phyloP scores from a whole-genome alignment of 2,329 filamentous ascomycete species.

The Calycina marina region DNA sequence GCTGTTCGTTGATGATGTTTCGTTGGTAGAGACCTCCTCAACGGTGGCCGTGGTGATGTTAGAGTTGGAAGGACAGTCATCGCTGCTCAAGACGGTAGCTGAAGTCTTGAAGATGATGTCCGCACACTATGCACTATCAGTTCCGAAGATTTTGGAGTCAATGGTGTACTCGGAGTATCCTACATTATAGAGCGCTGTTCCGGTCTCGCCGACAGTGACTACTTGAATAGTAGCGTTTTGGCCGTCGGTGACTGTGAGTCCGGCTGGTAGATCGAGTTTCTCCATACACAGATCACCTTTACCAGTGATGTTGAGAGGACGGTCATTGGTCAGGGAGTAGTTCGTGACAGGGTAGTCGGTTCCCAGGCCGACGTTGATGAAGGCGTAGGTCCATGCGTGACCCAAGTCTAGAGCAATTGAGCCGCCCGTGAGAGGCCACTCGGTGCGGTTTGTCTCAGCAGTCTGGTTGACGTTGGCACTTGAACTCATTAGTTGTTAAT shows the following conservation, averaged over 20 bases:
- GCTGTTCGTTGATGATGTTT: too few relatives aligned
- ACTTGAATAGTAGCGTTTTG: constrained; percentile 54
- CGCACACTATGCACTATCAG: constrained; percentile 41
- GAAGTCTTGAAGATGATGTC: constrained; percentile 52
- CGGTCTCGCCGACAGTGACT: constrained; percentile 43
- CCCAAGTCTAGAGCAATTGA: constrained; percentile 36
- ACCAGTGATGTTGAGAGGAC: constrained; percentile 43
- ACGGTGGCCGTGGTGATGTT: not conserved
- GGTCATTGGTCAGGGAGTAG: constrained; percentile 45
- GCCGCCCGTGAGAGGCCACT: constrained; percentile 32
- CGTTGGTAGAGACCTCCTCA: too few relatives aligned
- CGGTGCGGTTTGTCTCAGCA: constrained; percentile 28
- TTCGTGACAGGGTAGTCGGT: constrained; percentile 48
- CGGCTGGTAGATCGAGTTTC: constrained; percentile 25
- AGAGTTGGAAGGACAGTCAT: not conserved
- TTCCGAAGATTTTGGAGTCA: not conserved
- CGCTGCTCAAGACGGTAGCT: constrained; percentile 28
- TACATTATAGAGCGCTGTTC: constrained; percentile 52
- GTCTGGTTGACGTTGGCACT: constrained; percentile 35
- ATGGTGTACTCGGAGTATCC: constrained; percentile 14
- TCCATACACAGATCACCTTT: constrained; percentile 53
- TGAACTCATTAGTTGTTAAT: too few relatives aligned
- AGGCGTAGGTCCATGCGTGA: constrained; percentile 35
- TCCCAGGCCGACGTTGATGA: constrained; percentile 37
- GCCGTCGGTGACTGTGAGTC: constrained; percentile 40